phyloP scores from a whole-genome alignment of 2,329 filamentous ascomycete species.

The Chrysosporium keratinophilum region DNA sequence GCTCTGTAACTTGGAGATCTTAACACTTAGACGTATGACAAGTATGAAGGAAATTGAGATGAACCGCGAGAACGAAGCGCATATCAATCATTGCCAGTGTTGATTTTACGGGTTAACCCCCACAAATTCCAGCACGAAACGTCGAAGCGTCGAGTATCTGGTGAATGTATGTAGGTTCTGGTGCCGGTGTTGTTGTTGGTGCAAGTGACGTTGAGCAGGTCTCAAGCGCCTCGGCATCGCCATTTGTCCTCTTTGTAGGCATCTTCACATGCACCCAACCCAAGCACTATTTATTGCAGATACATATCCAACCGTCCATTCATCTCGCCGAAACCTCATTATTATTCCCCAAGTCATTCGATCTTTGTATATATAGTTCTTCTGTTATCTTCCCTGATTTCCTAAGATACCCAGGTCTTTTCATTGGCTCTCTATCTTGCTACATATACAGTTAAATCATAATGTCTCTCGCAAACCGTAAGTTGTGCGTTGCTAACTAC shows the following conservation, averaged over 20 bases:
- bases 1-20: too few species aligned
- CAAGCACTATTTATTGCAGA: neutral
- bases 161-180: too few species aligned
- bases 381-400: slow-evolving; percentile 12
- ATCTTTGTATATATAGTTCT: neutral
- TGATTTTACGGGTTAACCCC: neutral
- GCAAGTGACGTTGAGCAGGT: too few species aligned
- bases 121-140: neutral
- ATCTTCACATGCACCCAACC: slow-evolving; percentile 8
- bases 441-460: too few species aligned
- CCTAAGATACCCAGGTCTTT: slow-evolving; percentile 16
- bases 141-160: too few species aligned
- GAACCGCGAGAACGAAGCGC: too few species aligned
- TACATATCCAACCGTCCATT: neutral
- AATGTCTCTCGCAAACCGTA: slow-evolving; percentile 68
- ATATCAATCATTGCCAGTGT: too few species aligned
- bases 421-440: slow-evolving; percentile 4
- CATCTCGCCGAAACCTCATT: neutral
- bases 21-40: too few species aligned
- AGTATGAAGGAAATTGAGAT: too few species aligned
- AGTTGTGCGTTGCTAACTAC: slow-evolving; percentile 20
- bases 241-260: neutral
- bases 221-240: slow-evolving; percentile 10
- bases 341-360: neutral
- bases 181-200: too few species aligned